Evolutionary conservation across 345 rosid species (phyloP).

Genomic region (Syzygium grande): DNA sequence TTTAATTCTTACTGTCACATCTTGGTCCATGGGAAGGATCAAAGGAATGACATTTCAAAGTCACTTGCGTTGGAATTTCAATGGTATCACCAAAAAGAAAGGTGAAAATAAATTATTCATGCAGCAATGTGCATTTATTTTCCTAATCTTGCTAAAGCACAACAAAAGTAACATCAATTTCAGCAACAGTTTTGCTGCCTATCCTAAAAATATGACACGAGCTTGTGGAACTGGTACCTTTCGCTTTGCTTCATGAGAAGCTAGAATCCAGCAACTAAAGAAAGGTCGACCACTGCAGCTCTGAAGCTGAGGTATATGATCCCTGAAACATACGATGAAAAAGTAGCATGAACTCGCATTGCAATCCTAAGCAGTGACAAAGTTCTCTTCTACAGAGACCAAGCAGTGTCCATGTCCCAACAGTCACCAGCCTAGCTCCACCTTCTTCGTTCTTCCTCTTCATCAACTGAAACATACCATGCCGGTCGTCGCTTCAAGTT

Average conservation of each 20-base stretch:
- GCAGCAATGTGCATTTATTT: background rate
- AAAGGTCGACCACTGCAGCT: background rate
- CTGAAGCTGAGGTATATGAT: background rate
- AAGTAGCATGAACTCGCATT: background rate
- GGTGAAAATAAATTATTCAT: background rate
- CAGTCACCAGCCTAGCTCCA: constrained; percentile 30
- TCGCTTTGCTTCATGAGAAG: background rate
- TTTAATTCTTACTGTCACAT: background rate
- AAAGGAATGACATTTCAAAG: background rate
- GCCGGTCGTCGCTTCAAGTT: constrained; percentile 47
- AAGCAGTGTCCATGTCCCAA: background rate
- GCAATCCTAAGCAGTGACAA: background rate
- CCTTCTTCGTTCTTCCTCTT: constrained; percentile 71
- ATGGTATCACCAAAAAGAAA: background rate
- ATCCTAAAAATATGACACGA: background rate
- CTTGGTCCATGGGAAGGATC: background rate
- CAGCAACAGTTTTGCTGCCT: background rate
- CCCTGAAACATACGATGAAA: background rate
- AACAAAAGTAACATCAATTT: background rate
- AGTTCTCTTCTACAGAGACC: background rate
- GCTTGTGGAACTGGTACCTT: background rate
- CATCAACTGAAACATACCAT: constrained; percentile 74
- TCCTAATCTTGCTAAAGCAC: background rate
- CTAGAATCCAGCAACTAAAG: background rate
- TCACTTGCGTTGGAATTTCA: background rate